Base-by-base conservation (phyloP, 2,329 filamentous ascomycete species). In the Calonectria fujianensis region DNA sequence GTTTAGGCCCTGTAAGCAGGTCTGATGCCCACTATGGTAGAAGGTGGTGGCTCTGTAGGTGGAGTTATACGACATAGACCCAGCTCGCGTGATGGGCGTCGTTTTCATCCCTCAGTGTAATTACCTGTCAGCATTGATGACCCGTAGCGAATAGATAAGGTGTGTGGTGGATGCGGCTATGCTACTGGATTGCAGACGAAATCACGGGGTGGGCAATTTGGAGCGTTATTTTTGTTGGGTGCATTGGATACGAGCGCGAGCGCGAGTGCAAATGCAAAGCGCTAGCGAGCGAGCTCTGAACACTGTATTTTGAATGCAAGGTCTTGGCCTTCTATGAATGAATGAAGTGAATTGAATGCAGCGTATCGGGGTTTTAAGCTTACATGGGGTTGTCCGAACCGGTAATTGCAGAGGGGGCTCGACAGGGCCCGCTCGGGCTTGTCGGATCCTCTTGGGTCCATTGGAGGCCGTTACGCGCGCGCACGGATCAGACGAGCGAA, bases 21-120 rank as follows among this genome's bases (percentile, higher is more conserved):
- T 11, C 37, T 63, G 41, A 51, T n/a, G 31, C 51, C 59, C 18
- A 16, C 69, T 51, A 27, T 32, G 20, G 59, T 20, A 41, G 48
- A 35, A 35, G n/a, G 48, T 18, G 18, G 61, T 37, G 52, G 37
- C 59, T 45, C 35, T 29, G 39, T 11, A 35, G 35, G 69, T 74
- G 70, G 77, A 73, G 70, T 61, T 64, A 54, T 72, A 61, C 31
- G 61, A 71, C 41, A 50, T 41, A 24, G 54, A 67, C 50, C 50
- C 41, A 16, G 74, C 71, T 78, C 79, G 75, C 74, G 72, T 80
- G 77, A 79, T 78, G 67, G 75, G 75, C 57, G 37, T 63, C 57
- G 39, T 41, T 65, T 73, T 57, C 50, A 24, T 54, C 48, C 48
- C 24, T 63, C 57, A 39, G 24, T 63, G 57, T 63, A 39, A 63